phyloP scores from a whole-genome alignment of 2,329 filamentous ascomycete species.

The Bipolaris oryzae region DNA sequence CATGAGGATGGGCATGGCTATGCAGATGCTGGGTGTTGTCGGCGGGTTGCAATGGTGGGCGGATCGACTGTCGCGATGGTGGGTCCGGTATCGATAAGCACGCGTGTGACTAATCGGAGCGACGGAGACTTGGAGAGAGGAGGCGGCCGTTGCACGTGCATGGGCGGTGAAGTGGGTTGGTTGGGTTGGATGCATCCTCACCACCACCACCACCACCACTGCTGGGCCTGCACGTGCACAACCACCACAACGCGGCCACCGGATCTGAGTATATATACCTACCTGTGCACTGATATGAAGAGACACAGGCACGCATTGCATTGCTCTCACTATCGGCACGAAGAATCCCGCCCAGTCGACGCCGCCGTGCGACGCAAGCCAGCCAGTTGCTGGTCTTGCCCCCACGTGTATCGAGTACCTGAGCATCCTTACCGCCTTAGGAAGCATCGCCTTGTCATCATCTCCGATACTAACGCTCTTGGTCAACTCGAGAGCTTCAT shows the following conservation, averaged over 20 bases:
- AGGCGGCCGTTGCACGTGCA: not conserved
- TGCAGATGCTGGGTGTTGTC: slow-evolving; percentile 1
- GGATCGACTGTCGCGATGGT: slow-evolving; percentile 12
- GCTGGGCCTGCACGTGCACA: not conserved
- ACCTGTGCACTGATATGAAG: not conserved
- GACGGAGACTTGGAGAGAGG: not conserved
- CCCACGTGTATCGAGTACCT: slow-evolving; percentile 14
- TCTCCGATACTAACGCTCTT: slow-evolving; percentile 26
- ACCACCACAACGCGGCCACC: not conserved
- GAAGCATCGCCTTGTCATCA: slow-evolving; percentile 30
- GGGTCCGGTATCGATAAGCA: slow-evolving; percentile 14
- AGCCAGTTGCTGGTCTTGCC: slow-evolving; percentile 4
- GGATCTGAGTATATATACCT: not conserved
- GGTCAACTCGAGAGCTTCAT: not conserved
- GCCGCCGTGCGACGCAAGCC: slow-evolving; percentile 2
- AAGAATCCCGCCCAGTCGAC: slow-evolving; percentile 3
- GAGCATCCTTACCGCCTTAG: slow-evolving; percentile 22
- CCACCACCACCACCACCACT: not conserved
- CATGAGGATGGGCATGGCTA: slow-evolving; percentile 16
- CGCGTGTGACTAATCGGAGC: slow-evolving; percentile 11
- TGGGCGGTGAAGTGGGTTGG: not conserved
- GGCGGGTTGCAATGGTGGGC: slow-evolving; percentile 10
- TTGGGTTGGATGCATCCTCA: not conserved
- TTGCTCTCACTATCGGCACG: not conserved
- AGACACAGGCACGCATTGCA: not conserved